A percentile compares a stretch with the other conserved stretches of the same genome.
Evolutionary conservation across 768 basidiomycete genomes (phyloP).

Genomic region (Pleurotus eryngii): DNA sequence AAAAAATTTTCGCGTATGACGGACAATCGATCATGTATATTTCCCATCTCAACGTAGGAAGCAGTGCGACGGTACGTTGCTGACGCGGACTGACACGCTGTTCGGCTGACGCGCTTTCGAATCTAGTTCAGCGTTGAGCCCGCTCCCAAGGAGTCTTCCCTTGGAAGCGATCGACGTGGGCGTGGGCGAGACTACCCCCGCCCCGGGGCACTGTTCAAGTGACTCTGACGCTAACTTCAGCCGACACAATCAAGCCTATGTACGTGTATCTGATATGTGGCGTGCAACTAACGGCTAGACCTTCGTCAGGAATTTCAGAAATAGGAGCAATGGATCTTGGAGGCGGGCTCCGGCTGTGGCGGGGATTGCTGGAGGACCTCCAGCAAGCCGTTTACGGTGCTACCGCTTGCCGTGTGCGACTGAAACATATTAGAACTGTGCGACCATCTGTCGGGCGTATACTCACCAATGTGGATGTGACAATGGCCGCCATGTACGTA

Average conservation of each 20-base stretch:
- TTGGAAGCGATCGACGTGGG: no score
- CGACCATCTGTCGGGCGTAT: constrained; percentile 38
- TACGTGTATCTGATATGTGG: constrained; percentile 9
- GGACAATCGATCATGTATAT: constrained; percentile 40
- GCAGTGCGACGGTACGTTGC: constrained; percentile 24
- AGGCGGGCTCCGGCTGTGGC: constrained; percentile 38
- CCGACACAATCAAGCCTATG: constrained; percentile 33
- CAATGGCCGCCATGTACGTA: constrained; percentile 41
- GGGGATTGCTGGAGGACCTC: constrained; percentile 48
- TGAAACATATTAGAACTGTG: constrained; percentile 35
- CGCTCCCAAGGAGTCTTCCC: no score
- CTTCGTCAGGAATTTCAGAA: constrained; percentile 24
- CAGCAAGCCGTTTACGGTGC: constrained; percentile 32
- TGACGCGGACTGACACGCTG: neutral
- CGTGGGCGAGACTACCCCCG: neutral
- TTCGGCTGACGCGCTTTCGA: no score
- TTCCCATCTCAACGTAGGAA: constrained; percentile 26
- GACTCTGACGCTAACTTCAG: constrained; percentile 32
- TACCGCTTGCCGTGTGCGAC: neutral
- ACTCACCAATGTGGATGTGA: constrained; percentile 45
- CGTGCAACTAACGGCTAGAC: neutral
- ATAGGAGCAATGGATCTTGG: constrained; percentile 20
- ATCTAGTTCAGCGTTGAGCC: no score
- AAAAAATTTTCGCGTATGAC: constrained; percentile 38
- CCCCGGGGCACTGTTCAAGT: constrained; percentile 29